Percentiles rank a stretch among this genome's conserved stretches.
Evolutionary conservation across 371 early-diverging fungal genomes (phyloP).

Genomic region (Chytridiales sp.): DNA sequence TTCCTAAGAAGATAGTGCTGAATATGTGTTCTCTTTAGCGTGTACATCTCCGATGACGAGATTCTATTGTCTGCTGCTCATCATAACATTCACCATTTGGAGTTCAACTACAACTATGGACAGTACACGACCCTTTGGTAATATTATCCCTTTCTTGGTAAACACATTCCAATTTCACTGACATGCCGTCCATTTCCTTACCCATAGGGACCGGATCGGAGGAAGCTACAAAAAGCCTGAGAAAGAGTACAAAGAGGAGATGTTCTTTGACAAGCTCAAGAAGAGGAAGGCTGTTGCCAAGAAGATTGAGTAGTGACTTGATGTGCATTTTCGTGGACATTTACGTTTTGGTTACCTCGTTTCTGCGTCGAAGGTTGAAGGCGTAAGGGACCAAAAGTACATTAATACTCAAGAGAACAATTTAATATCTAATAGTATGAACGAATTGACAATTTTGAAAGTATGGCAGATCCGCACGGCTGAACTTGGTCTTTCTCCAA

Average conservation of each 20-base stretch:
- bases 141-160: background rate
- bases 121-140: constrained; percentile 85
- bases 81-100: constrained; percentile 93
- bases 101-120: constrained; percentile 98
- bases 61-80: constrained; percentile 87
- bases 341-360: no score
- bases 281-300: constrained; percentile 17
- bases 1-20: background rate
- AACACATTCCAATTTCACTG: no score
- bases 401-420: no score
- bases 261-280: constrained; percentile 45
- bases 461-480: no score
- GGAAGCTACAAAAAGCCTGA: constrained; percentile 47
- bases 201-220: constrained; percentile 45
- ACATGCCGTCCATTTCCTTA: no score
- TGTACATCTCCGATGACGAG: constrained; percentile 56
- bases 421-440: no score
- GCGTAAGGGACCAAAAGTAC: no score
- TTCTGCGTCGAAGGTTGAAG: no score
- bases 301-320: background rate
- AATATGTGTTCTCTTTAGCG: constrained; percentile 34
- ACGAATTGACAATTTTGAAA: no score
- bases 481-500: no score
- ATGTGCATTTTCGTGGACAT: no score
- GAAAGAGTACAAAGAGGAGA: constrained; percentile 42